Evolutionary conservation across 2,329 filamentous ascomycete species (phyloP).

Genomic region (Zymoseptoria brevis): DNA sequence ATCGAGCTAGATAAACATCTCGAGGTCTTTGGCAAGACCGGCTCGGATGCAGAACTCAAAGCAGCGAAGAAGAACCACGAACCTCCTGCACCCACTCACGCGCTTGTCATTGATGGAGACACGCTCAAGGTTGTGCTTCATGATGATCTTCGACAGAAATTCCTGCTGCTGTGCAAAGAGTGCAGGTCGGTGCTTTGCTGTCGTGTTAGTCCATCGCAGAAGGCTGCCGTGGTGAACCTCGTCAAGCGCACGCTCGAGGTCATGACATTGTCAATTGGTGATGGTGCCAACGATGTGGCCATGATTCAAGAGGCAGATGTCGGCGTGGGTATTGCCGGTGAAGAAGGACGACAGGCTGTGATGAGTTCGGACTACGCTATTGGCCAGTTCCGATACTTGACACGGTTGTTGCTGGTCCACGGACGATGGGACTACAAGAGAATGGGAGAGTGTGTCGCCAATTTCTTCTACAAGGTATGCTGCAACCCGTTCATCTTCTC

Average conservation of each 20-base stretch:
- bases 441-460: slow-evolving; percentile 85
- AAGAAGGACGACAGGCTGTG: slow-evolving; percentile 83
- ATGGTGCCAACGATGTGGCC: slow-evolving; percentile 91
- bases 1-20: slow-evolving; percentile 68
- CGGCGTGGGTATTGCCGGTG: slow-evolving; percentile 90
- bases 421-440: slow-evolving; percentile 95
- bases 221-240: slow-evolving; percentile 92
- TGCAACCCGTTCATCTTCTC: not conserved
- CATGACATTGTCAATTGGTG: slow-evolving; percentile 88
- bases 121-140: slow-evolving; percentile 81
- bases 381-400: slow-evolving; percentile 83
- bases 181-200: slow-evolving; percentile 96
- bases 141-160: slow-evolving; percentile 78
- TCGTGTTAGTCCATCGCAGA: slow-evolving; percentile 92
- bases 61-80: slow-evolving; percentile 75
- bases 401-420: slow-evolving; percentile 78
- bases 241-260: slow-evolving; percentile 92
- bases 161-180: slow-evolving; percentile 89
- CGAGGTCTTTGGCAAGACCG: slow-evolving; percentile 65
- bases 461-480: slow-evolving; percentile 93
- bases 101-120: slow-evolving; percentile 90
- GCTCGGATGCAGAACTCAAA: slow-evolving; percentile 75
- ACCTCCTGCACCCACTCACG: slow-evolving; percentile 78
- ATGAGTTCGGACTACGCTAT: slow-evolving; percentile 97
- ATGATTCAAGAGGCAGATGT: slow-evolving; percentile 98